Evolutionary conservation across 164 flowering plant species (phyloP), one percentile per base, ranked within the genome.

Genomic region (Dillenia suffruticosa): DNA sequence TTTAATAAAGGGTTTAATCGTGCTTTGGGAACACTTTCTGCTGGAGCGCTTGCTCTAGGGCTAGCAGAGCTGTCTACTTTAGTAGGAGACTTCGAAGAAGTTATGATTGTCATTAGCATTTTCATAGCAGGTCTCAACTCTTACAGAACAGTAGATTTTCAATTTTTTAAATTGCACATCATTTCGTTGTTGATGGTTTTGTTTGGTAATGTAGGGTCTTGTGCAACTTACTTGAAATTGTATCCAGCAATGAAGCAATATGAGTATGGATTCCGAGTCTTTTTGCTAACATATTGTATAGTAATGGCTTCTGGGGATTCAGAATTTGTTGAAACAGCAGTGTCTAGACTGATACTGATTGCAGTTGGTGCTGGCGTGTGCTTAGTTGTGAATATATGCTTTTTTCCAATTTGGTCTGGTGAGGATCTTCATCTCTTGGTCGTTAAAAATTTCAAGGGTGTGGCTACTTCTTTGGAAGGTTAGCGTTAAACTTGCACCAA

Each of bases 371-470:
- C 97, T 51, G 78, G 67, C 44, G 79, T 89, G 44, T 57, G 81
- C 62, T 72, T 89, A 69, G 73, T 72, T 52, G 77, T 90, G 16
- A 93, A 87, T 59, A 80, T 84, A 32, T 81, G 73, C 49, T 72
- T 93, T n/a, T 93, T 69, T 62, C 98, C 98, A 43, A 89, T 89
- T 13, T 93, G 98, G 98, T 78, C 98, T 1, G 98, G 98, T 1
- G 94, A 88, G 64, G 96, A 88, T 72, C 71, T 92, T 56, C 98
- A 93, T 72, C 82, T 82, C 47, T 69, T 84, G 77, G 91, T 90
- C 60, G 90, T 75, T 5, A 88, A 89, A 67, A 93, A 93, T 69
- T 89, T 93, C 74, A 57, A 9, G 46, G 80, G 78, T 51, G 88
- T 93, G 51, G 97, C 96, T 45, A 57, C 62, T 53, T 87, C 90